A percentile compares a stretch with the other conserved stretches of the same genome.
Conservation (phyloP, 495 filamentous ascomycete genomes). For the Pyronema domesticum region DNA sequence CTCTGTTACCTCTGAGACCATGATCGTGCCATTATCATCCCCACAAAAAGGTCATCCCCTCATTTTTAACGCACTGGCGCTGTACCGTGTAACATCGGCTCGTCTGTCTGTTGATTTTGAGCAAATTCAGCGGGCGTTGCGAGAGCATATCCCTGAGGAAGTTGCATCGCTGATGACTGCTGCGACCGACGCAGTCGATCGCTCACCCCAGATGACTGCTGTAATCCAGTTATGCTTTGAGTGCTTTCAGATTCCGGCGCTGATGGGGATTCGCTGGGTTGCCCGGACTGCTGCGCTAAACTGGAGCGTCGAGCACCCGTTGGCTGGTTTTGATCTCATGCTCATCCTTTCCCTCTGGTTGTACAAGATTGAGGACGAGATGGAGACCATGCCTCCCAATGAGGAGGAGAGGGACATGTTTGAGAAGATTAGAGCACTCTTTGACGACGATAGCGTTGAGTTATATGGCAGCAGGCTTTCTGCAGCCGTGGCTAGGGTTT, state of each 20-base stretch:
- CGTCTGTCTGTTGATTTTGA: constrained; percentile 90
- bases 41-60: constrained; percentile 95
- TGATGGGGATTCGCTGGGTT: constrained; percentile 94
- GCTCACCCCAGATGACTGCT: constrained; percentile 93
- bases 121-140: constrained; percentile 84
- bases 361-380: constrained; percentile 97
- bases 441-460: constrained; percentile 75
- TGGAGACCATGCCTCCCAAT: constrained; percentile 54
- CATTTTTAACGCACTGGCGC: constrained; percentile 96
- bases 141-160: constrained; percentile 93
- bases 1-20: constrained; percentile 79
- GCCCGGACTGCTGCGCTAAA: constrained; percentile 91
- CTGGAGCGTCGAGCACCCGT: constrained; percentile 97
- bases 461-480: constrained; percentile 65
- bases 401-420: constrained; percentile 90
- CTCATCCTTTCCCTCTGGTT: constrained; percentile 97
- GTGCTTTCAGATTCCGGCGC: constrained; percentile 89
- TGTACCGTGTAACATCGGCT: constrained; percentile 85
- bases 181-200: constrained; percentile 78
- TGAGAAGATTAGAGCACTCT: constrained; percentile 79
- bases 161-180: constrained; percentile 92
- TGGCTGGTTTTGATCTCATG: constrained; percentile 94
- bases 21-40: constrained; percentile 76
- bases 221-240: constrained; percentile 96
- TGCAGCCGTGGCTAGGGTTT: constrained; percentile 80